Base-by-base conservation (phyloP, 306 rosid species). In the Corylus americana region DNA sequence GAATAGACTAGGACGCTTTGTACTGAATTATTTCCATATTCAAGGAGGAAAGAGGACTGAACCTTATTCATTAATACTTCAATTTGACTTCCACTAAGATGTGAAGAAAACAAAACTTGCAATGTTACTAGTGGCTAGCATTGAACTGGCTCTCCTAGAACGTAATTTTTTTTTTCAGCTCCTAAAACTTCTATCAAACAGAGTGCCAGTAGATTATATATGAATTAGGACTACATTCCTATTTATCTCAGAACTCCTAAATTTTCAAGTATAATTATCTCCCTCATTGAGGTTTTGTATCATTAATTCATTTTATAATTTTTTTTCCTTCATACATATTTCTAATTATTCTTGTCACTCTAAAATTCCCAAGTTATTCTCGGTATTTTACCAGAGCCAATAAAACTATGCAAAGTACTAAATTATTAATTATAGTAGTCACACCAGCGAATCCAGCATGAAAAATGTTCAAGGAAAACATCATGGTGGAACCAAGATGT, bases 41-140 rank as follows among this genome's bases (percentile, higher is more conserved):
- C 29, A 61, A n/a, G 10, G 48, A 12, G 49, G 53, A 37, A 62
- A 61, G 27, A 17, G 54, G 63, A 71, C 12, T 18, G 31, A 25
- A 39, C 27, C 72, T 9, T 67, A 67, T 67, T 3, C 72, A 17
- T 55, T 37, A 58, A 17, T 80, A 4, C 18, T 73, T 25, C 25
- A 22, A 47, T 71, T 55, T 47, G 31, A 69, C 62, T 75, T 59
- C 85, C 62, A 74, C 53, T 11, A 2, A 55, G 79, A 57, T 2
- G 0, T 0, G 8, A 74, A 70, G 77, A 79, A 45, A 81, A 58
- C 64, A 81, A 69, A 76, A 53, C 74, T 66, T 17, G 22, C 54
- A 42, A 42, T 55, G 27, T 9, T 20, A 39, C 48, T 37, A 18
- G 51, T 16, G 51, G 51, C 51, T 18, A 67, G 50, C 2, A 5